Conservation (phyloP, 2,329 filamentous ascomycete species). For the Nemania serpens region DNA sequence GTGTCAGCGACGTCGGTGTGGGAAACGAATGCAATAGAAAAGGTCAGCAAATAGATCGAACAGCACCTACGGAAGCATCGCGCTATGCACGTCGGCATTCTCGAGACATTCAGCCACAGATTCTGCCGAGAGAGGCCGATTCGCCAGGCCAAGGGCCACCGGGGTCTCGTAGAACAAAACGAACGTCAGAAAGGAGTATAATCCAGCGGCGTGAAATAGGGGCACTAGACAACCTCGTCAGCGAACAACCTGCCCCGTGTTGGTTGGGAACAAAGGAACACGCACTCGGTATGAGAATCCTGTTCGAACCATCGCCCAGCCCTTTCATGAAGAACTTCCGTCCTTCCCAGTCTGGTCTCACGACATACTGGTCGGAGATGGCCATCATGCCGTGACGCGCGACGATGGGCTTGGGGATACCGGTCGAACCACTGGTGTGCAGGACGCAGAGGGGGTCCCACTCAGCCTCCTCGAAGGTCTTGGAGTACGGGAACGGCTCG, state of each 20-base stretch:
- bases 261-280: neutral
- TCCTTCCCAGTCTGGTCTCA: constrained; percentile 35
- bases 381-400: constrained; percentile 46
- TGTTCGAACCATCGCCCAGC: constrained; percentile 20
- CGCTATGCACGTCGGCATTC: constrained; percentile 26
- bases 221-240: constrained; percentile 30
- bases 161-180: constrained; percentile 30
- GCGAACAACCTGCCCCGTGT: neutral
- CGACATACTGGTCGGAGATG: constrained; percentile 41
- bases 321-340: constrained; percentile 25
- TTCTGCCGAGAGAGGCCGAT: constrained; percentile 35
- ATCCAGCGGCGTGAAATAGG: constrained; percentile 37
- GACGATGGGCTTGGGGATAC: constrained; percentile 52
- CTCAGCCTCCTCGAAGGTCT: constrained; percentile 48
- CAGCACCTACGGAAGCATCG: constrained; percentile 31
- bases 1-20: constrained; percentile 1
- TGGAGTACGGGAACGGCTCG: constrained; percentile 46
- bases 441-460: constrained; percentile 49
- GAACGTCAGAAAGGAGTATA: constrained; percentile 31
- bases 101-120: constrained; percentile 29
- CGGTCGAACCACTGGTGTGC: constrained; percentile 54
- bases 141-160: constrained; percentile 28
- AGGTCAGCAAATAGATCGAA: neutral
- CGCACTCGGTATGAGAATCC: constrained; percentile 39
- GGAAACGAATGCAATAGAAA: neutral